Conservation (phyloP, 345 rosid species). For the Populus ilicifolia region DNA sequence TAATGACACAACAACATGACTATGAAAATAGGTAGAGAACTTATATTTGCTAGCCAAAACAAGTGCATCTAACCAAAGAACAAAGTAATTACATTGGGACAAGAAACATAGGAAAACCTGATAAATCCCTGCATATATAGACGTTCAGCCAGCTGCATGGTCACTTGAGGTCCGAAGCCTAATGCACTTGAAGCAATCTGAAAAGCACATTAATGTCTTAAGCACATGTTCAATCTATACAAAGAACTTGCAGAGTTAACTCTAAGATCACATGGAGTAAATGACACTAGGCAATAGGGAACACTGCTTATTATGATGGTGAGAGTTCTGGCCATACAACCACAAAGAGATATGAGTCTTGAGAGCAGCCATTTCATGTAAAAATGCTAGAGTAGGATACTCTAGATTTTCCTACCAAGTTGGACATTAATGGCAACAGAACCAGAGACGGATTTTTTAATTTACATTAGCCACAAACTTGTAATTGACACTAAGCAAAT, state of each 20-base stretch:
- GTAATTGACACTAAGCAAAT: too few species aligned
- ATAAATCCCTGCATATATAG: conserved; percentile 89
- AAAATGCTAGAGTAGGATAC: not conserved
- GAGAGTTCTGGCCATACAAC: not conserved
- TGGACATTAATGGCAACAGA: too few species aligned
- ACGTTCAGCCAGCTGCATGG: conserved; percentile 93
- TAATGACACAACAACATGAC: not conserved
- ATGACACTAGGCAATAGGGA: too few species aligned
- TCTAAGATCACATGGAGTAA: not conserved
- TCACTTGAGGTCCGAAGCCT: conserved; percentile 86
- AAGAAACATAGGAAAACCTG: conserved; percentile 45
- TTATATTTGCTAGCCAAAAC: not conserved
- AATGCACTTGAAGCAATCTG: conserved; percentile 97
- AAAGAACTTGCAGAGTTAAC: not conserved
- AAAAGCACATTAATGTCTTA: not conserved
- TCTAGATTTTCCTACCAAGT: not conserved
- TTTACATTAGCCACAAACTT: too few species aligned
- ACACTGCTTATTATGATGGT: too few species aligned
- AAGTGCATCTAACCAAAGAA: conserved; percentile 4
- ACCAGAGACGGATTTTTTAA: too few species aligned
- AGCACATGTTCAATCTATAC: not conserved
- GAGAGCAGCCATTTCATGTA: not conserved
- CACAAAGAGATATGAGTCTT: not conserved
- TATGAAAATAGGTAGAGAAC: conserved; percentile 1
- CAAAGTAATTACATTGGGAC: conserved; percentile 13